These are phyloP conservation scores for Guyanaporus albipodus DNA, from an alignment of 768 basidiomycete genomes.

Conservation along the genomic window DNA sequence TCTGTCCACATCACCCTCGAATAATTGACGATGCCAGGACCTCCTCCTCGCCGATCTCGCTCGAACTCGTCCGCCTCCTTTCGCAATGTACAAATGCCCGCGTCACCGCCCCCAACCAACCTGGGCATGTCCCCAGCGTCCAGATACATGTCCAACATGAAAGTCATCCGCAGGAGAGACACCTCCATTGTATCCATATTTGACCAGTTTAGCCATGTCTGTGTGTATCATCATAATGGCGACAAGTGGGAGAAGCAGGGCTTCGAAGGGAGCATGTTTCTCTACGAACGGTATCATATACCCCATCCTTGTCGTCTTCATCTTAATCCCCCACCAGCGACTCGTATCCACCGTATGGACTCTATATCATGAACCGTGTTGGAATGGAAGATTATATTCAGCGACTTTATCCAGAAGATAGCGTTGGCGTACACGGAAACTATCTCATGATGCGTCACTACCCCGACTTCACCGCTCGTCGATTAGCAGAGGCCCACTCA, in stretches of 20 bases:
- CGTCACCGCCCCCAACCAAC: not conserved
- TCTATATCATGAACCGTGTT: constrained; percentile 80
- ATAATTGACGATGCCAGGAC: constrained; percentile 1
- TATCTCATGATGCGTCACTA: constrained; percentile 74
- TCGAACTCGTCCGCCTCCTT: constrained; percentile 25
- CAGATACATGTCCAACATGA: constrained; percentile 74
- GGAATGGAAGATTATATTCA: constrained; percentile 77
- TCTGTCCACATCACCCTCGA: not conserved
- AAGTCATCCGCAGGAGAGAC: constrained; percentile 73
- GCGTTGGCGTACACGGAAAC: constrained; percentile 52
- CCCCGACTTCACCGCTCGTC: constrained; percentile 57
- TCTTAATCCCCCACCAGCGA: constrained; percentile 40
- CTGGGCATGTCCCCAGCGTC: constrained; percentile 60
- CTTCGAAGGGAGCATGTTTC: constrained; percentile 85
- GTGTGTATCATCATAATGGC: constrained; percentile 72
- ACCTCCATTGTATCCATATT: constrained; percentile 76
- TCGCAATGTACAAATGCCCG: constrained; percentile 5
- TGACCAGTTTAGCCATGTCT: constrained; percentile 86
- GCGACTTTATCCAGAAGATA: constrained; percentile 74
- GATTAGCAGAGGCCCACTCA: constrained; percentile 38
- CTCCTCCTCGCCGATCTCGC: constrained; percentile 28
- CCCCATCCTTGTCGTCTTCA: not conserved
- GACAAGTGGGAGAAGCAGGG: constrained; percentile 81
- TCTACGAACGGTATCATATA: constrained; percentile 65
- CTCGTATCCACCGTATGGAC: constrained; percentile 77